Evolutionary conservation across 108 stramenopile genomes (phyloP).

Genomic region (Discostella stelligeroides): DNA sequence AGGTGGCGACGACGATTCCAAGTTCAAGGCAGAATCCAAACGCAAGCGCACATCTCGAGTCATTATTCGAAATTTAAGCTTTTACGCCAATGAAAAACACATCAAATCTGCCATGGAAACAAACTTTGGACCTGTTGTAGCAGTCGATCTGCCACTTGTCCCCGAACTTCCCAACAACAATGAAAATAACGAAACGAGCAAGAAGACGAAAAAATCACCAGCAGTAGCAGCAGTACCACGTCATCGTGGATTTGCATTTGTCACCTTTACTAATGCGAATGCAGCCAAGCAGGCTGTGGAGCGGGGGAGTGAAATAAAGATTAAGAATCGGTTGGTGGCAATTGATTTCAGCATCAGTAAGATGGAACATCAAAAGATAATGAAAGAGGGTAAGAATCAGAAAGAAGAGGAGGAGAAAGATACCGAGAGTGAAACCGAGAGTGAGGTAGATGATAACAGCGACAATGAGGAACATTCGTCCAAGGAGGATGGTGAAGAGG

Average conservation of each 20-base stretch:
- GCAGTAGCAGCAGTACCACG: slow-evolving; percentile 16
- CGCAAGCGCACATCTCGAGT: slow-evolving; percentile 75
- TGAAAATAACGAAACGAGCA: slow-evolving; percentile 23
- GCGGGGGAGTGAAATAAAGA: slow-evolving; percentile 44
- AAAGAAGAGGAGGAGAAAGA: slow-evolving; percentile 32
- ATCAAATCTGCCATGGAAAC: slow-evolving; percentile 65
- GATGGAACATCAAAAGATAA: slow-evolving; percentile 65
- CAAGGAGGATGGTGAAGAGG: slow-evolving; percentile 25
- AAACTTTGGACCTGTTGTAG: slow-evolving; percentile 67
- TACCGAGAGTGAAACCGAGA: slow-evolving; percentile 2
- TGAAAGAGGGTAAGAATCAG: slow-evolving; percentile 28
- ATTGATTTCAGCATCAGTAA: slow-evolving; percentile 86
- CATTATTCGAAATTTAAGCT: slow-evolving; percentile 90
- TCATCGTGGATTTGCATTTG: slow-evolving; percentile 94
- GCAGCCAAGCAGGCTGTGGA: slow-evolving; percentile 67
- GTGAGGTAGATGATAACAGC: slow-evolving; percentile 30
- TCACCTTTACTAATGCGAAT: slow-evolving; percentile 73
- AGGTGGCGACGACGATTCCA: slow-evolving; percentile 10
- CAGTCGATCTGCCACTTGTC: slow-evolving; percentile 85
- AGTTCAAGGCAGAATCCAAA: slow-evolving; percentile 21
- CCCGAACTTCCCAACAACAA: slow-evolving; percentile 28
- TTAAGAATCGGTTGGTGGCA: slow-evolving; percentile 84
- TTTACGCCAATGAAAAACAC: slow-evolving; percentile 78
- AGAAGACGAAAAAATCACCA: slow-evolving; percentile 5
- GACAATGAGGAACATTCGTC: slow-evolving; percentile 6